phyloP scores from a whole-genome alignment of 768 basidiomycete species.

The Leccinellum albellum region DNA sequence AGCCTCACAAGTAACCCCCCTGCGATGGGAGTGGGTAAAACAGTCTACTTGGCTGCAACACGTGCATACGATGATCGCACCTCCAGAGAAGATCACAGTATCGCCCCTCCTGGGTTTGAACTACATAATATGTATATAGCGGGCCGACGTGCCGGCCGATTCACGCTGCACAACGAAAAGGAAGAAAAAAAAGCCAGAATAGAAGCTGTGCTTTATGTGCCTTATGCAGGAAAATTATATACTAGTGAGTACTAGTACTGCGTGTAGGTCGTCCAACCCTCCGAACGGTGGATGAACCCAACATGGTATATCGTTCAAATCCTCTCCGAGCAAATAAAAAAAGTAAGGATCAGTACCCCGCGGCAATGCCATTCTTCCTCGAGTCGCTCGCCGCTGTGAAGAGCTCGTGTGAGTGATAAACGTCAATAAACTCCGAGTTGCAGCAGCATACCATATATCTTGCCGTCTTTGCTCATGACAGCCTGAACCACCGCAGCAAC shows the following conservation, averaged over 20 bases:
- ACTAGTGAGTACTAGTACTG: too few relatives aligned
- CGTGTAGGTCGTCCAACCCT: background rate
- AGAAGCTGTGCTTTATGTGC: background rate
- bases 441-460: slow-evolving; percentile 56
- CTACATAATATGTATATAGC: background rate
- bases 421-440: background rate
- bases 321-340: background rate
- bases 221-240: background rate
- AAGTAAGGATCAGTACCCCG: slow-evolving; percentile 57
- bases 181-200: background rate
- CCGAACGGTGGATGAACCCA: background rate
- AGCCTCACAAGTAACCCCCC: background rate
- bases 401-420: background rate
- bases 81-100: background rate
- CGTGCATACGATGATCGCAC: background rate
- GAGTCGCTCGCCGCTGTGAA: slow-evolving; percentile 80
- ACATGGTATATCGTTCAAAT: background rate
- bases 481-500: slow-evolving; percentile 74
- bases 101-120: background rate
- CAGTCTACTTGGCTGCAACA: background rate
- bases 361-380: slow-evolving; percentile 88
- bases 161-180: background rate
- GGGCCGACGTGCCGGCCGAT: background rate
- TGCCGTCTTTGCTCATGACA: slow-evolving; percentile 47
- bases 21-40: background rate